Evolutionary conservation across 179 eudicot species (phyloP).

Genomic region (Gypsophila paniculata): DNA sequence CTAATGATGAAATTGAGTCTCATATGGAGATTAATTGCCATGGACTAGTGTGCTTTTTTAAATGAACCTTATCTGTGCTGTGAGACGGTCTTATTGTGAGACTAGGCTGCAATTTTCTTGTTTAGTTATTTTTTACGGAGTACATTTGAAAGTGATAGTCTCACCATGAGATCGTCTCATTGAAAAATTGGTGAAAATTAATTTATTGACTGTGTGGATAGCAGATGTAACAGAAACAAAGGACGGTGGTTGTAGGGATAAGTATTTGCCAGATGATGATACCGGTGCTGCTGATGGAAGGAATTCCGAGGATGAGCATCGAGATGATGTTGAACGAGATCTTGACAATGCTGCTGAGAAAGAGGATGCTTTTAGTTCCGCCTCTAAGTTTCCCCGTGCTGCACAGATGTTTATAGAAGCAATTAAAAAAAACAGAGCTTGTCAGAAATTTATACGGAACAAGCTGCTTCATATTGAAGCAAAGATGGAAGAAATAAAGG

Average conservation of each 20-base stretch:
- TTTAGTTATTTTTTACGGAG: too few relatives aligned
- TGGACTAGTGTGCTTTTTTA: not conserved
- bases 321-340: constrained; percentile 37
- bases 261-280: constrained; percentile 35
- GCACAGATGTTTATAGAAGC: constrained; percentile 76
- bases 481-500: constrained; percentile 60
- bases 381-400: constrained; percentile 47
- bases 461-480: constrained; percentile 63
- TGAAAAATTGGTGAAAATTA: not conserved
- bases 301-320: constrained; percentile 35
- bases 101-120: too few relatives aligned
- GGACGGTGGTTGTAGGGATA: constrained; percentile 22
- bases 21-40: not conserved
- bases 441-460: constrained; percentile 64
- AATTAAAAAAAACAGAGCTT: constrained; percentile 78
- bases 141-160: too few relatives aligned
- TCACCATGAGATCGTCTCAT: too few relatives aligned
- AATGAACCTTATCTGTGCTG: not conserved
- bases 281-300: constrained; percentile 35
- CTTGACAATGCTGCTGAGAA: constrained; percentile 25
- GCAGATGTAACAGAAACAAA: constrained; percentile 23
- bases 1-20: not conserved
- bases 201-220: not conserved
- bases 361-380: constrained; percentile 27
- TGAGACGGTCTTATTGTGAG: too few relatives aligned